Conservation (phyloP, 306 rosid genomes). For the Cucurbita ficifolia region DNA sequence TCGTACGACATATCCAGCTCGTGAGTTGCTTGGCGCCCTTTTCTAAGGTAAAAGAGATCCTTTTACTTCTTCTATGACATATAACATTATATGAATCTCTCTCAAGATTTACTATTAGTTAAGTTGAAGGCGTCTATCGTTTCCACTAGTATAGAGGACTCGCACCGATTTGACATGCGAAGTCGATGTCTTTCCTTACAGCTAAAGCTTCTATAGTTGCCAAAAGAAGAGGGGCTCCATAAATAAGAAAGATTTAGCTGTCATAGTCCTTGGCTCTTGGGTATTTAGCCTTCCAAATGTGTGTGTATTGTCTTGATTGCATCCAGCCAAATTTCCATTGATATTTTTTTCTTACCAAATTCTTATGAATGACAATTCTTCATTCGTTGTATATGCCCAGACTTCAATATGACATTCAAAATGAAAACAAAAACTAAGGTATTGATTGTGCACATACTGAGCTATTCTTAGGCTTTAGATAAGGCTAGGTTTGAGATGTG, state of each 20-base stretch:
- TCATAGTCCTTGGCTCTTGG: background rate
- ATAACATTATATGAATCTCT: background rate
- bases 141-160: background rate
- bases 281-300: background rate
- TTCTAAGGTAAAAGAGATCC: background rate
- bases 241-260: background rate
- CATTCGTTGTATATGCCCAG: background rate
- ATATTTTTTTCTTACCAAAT: background rate
- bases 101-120: background rate
- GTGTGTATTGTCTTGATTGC: background rate
- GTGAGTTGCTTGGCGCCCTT: background rate
- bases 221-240: background rate
- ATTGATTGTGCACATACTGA: no score
- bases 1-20: background rate
- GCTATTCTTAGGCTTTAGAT: no score
- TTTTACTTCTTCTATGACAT: background rate
- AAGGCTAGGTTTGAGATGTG: no score
- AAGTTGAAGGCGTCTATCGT: background rate
- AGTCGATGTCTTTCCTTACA: background rate
- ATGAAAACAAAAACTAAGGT: no score
- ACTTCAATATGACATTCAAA: background rate
- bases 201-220: background rate
- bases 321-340: background rate
- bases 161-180: background rate
- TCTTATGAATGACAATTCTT: background rate